Conservation (phyloP, 768 basidiomycete genomes). For the Mycena venus region DNA sequence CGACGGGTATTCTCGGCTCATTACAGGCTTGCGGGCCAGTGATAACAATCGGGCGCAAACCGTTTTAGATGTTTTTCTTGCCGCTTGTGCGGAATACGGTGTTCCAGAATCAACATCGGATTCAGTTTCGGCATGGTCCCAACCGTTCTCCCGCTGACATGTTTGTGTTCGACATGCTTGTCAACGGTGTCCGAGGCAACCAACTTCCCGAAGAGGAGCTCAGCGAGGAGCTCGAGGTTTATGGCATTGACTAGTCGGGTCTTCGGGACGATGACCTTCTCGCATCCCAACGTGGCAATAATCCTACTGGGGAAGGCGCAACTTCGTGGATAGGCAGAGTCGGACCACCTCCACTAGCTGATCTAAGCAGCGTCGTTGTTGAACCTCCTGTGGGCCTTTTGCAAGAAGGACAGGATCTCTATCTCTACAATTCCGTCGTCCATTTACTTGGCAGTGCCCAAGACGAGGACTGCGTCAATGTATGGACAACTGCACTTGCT, state of each 20-base stretch:
- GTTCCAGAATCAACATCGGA: constrained; percentile 44
- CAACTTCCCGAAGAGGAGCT: constrained; percentile 23
- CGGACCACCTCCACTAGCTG: not conserved
- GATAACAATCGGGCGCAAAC: constrained; percentile 8
- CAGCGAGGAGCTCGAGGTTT: constrained; percentile 30
- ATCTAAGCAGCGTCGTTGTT: constrained; percentile 5
- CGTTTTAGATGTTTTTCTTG: constrained; percentile 1
- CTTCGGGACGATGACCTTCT: constrained; percentile 15
- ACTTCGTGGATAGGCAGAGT: not conserved
- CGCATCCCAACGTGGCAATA: not conserved
- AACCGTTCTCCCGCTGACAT: constrained; percentile 34
- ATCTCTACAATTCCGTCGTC: too few relatives aligned
- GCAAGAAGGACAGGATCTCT: too few relatives aligned
- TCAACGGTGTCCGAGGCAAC: constrained; percentile 44
- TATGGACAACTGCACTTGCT: not conserved
- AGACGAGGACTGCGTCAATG: constrained; percentile 6
- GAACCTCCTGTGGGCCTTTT: not conserved
- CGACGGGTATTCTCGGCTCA: constrained; percentile 10
- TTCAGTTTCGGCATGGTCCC: constrained; percentile 36
- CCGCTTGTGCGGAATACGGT: not conserved
- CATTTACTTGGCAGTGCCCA: constrained; percentile 2
- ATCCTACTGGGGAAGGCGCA: too few relatives aligned
- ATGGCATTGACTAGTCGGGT: constrained; percentile 30
- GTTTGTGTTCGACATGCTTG: constrained; percentile 47
- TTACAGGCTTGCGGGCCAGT: constrained; percentile 14